phyloP scores from a whole-genome alignment of 2,329 filamentous ascomycete species.

The Aspergillus sergii region DNA sequence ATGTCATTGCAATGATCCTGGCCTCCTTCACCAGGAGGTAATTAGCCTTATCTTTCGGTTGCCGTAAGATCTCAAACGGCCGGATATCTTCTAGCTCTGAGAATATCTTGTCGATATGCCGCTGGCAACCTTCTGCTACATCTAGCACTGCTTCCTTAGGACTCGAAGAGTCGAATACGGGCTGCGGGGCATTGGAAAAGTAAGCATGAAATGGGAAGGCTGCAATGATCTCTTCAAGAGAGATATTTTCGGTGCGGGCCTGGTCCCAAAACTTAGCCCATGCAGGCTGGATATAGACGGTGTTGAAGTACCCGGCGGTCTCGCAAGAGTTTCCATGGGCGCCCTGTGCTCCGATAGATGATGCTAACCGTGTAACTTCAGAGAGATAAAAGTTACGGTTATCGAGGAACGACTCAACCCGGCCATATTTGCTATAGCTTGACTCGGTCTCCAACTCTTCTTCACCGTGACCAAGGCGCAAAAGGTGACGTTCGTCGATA shows the following conservation, averaged over 20 bases:
- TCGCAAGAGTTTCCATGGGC: constrained; percentile 97
- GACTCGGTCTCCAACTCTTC: constrained; percentile 85
- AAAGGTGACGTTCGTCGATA: constrained; percentile 90
- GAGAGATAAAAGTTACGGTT: constrained; percentile 76
- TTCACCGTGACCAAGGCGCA: constrained; percentile 91
- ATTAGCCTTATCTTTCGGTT: constrained; percentile 89
- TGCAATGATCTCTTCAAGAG: constrained; percentile 64
- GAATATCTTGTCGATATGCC: constrained; percentile 88
- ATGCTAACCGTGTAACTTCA: constrained; percentile 84
- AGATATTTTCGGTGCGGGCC: constrained; percentile 58
- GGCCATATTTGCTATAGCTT: constrained; percentile 90
- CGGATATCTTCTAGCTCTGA: constrained; percentile 88
- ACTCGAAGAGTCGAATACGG: constrained; percentile 71
- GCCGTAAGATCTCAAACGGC: constrained; percentile 90
- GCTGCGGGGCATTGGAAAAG: constrained; percentile 84
- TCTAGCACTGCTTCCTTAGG: constrained; percentile 71
- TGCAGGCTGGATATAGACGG: constrained; percentile 82
- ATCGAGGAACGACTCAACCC: constrained; percentile 93
- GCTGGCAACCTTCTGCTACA: constrained; percentile 79
- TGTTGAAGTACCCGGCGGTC: constrained; percentile 95
- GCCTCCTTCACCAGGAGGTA: constrained; percentile 94
- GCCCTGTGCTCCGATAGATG: constrained; percentile 81
- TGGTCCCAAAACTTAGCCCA: constrained; percentile 83
- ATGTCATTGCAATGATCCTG: constrained; percentile 98
- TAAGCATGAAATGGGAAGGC: constrained; percentile 87